These are phyloP conservation scores for Gleditsia sinensis DNA, from an alignment of 306 rosid species.

Conservation along the genomic window DNA sequence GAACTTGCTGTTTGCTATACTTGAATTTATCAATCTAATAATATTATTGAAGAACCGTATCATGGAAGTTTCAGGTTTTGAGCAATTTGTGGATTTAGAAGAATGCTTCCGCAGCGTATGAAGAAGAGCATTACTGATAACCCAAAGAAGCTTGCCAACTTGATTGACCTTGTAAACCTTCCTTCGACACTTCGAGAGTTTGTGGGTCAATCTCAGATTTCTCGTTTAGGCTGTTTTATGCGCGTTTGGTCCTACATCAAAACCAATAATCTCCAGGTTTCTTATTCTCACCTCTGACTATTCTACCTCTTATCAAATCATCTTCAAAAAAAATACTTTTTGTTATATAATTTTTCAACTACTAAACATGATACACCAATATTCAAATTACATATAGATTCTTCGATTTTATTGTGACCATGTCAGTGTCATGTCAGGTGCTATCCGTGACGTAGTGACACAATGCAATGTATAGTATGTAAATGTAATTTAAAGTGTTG, in stretches of 20 bases:
- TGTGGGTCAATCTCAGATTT: conserved; percentile 84
- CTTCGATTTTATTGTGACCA: too few relatives aligned
- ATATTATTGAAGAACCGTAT: neutral
- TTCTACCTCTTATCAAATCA: neutral
- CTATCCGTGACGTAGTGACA: too few relatives aligned
- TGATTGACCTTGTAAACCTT: conserved; percentile 90
- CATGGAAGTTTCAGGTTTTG: conserved; percentile 5
- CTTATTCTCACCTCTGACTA: neutral
- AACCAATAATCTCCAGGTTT: conserved; percentile 84
- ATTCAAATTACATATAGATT: too few relatives aligned
- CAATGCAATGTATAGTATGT: too few relatives aligned
- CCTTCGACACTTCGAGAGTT: conserved; percentile 75
- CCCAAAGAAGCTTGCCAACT: conserved; percentile 86
- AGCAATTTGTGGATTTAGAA: conserved; percentile 22
- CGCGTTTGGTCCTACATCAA: conserved; percentile 89
- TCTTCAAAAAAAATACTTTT: neutral
- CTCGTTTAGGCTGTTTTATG: conserved; percentile 76
- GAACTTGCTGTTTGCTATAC: neutral
- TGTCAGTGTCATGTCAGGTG: too few relatives aligned
- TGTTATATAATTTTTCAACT: neutral
- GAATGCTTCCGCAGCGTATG: conserved; percentile 67
- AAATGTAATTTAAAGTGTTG: too few relatives aligned
- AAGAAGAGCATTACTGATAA: conserved; percentile 68
- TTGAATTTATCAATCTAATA: neutral
- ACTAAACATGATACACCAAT: too few relatives aligned